These are phyloP conservation scores for Chaetothyriales sp. DNA, from an alignment of 2,329 filamentous ascomycete species.

Conservation along the genomic window DNA sequence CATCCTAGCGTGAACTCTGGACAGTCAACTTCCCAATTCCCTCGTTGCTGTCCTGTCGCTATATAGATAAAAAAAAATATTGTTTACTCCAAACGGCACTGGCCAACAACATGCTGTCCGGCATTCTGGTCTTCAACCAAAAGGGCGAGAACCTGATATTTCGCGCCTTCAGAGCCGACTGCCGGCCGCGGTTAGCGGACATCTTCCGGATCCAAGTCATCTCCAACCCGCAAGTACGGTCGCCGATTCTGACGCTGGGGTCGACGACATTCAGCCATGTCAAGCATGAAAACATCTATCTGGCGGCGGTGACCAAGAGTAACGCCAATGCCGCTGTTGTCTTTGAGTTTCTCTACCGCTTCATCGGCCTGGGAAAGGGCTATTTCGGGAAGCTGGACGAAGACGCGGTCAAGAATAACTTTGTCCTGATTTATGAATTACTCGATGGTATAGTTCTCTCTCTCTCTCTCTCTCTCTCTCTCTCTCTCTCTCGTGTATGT, in stretches of 20 bases:
- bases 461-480: not conserved
- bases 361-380: conserved; percentile 77
- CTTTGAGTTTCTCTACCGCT: conserved; percentile 91
- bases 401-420: conserved; percentile 99
- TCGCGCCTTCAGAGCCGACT: conserved; percentile 96
- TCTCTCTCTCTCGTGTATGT: not conserved
- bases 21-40: too few species aligned
- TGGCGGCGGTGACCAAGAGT: conserved; percentile 95
- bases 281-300: conserved; percentile 97
- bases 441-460: conserved; percentile 53
- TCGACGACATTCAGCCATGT: conserved; percentile 99
- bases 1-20: too few species aligned
- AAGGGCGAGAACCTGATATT: conserved; percentile 99
- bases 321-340: conserved; percentile 97
- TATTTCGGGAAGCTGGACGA: conserved; percentile 99
- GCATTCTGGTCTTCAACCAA: conserved; percentile 96
- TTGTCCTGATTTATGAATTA: conserved; percentile 94
- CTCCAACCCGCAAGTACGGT: conserved; percentile 92
- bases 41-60: too few species aligned
- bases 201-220: conserved; percentile 99
- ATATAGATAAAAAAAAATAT: too few species aligned
- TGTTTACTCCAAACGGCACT: not conserved
- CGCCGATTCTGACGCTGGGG: conserved; percentile 89
- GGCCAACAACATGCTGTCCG: conserved; percentile 60
- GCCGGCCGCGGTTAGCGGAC: conserved; percentile 88